Evolutionary conservation across 1,139 yeast genomes (phyloP).

Genomic region (Candida neerlandica): DNA sequence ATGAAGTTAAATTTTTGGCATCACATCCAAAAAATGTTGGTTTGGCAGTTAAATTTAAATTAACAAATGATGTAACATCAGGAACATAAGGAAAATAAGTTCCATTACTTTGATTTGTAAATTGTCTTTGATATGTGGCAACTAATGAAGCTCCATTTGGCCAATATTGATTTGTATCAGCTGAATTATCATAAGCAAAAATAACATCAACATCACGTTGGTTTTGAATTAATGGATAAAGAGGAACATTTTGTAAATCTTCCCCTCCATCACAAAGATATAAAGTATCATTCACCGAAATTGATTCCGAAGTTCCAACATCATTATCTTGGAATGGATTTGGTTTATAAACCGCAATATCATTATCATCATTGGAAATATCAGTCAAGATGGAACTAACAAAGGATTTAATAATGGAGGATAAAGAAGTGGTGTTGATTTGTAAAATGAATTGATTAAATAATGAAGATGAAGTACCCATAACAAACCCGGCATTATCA

Average conservation of each 20-base stretch:
- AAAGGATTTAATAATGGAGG: slow-evolving; percentile 48
- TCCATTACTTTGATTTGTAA: slow-evolving; percentile 59
- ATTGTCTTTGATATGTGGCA: slow-evolving; percentile 69
- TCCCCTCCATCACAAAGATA: slow-evolving; percentile 49
- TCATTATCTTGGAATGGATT: slow-evolving; percentile 54
- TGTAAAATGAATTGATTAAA: slow-evolving; percentile 76
- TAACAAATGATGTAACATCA: slow-evolving; percentile 63
- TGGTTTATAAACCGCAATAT: slow-evolving; percentile 51
- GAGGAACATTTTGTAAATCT: slow-evolving; percentile 45
- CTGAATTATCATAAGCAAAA: slow-evolving; percentile 53
- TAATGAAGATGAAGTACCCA: slow-evolving; percentile 82
- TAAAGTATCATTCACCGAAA: slow-evolving; percentile 38
- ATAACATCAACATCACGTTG: slow-evolving; percentile 43
- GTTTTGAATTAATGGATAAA: slow-evolving; percentile 42
- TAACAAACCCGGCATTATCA: slow-evolving; percentile 81
- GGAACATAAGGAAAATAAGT: slow-evolving; percentile 87
- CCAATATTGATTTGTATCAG: slow-evolving; percentile 46
- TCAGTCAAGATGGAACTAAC: slow-evolving; percentile 47
- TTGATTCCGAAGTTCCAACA: slow-evolving; percentile 34
- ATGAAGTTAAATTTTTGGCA: slow-evolving; percentile 60
- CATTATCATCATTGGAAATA: slow-evolving; percentile 45
- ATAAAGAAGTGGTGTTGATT: slow-evolving; percentile 58
- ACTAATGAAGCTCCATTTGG: slow-evolving; percentile 45
- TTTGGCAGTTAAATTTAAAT: slow-evolving; percentile 58
- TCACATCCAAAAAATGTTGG: slow-evolving; percentile 91